Conservation (phyloP, 768 basidiomycete genomes). For the Chalciporus pseudorubinellus region DNA sequence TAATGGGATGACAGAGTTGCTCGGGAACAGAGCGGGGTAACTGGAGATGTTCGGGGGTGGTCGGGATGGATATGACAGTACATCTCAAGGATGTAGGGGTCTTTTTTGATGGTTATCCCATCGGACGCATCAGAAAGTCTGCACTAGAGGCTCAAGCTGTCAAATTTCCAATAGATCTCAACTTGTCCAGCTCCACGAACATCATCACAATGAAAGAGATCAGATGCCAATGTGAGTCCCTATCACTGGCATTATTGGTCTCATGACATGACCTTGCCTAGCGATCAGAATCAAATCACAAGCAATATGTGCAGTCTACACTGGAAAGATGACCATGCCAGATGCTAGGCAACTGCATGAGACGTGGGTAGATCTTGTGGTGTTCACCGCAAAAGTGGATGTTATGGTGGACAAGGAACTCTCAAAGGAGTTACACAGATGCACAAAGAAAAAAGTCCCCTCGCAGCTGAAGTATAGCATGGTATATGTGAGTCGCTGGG, state of each 20-base stretch:
- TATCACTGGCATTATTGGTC: background rate
- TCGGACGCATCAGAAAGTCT: conserved; percentile 61
- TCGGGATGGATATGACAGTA: no score
- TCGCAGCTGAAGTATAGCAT: no score
- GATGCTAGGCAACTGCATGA: conserved; percentile 5
- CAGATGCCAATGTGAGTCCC: conserved; percentile 52
- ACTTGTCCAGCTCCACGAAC: conserved; percentile 48
- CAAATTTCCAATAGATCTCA: conserved; percentile 53
- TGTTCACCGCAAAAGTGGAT: background rate
- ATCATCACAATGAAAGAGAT: conserved; percentile 69
- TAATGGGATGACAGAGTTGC: no score
- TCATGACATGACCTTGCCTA: conserved; percentile 19
- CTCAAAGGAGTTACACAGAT: no score
- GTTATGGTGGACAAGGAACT: no score
- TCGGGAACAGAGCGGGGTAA: no score
- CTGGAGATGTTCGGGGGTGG: no score
- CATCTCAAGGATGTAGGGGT: conserved; percentile 71
- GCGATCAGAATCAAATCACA: conserved; percentile 76
- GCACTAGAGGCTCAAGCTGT: conserved; percentile 47
- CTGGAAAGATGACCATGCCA: conserved; percentile 48
- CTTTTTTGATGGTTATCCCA: conserved; percentile 70
- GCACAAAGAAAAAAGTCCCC: no score
- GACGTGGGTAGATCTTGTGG: background rate
- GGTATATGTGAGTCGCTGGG: no score
- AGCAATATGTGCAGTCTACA: conserved; percentile 74